A percentile compares a stretch with the other conserved stretches of the same genome.
Evolutionary conservation across 2,329 filamentous ascomycete species (phyloP).

Genomic region (Colletotrichum sp.): DNA sequence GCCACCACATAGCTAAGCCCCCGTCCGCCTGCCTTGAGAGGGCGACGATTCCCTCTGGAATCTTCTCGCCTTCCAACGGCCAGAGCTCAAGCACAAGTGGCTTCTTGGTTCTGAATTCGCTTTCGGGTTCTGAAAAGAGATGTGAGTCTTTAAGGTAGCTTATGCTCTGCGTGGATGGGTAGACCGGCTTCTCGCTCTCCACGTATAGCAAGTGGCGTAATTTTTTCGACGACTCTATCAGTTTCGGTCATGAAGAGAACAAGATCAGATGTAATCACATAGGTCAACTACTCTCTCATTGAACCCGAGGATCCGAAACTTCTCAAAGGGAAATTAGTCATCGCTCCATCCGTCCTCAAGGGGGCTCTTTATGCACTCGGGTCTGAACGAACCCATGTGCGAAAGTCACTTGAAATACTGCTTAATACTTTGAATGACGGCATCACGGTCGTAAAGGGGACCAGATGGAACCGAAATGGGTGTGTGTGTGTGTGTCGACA

Average conservation of each 20-base stretch:
- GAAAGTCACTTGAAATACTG: neutral
- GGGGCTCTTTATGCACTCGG: neutral
- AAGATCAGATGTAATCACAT: neutral
- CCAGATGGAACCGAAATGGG: neutral
- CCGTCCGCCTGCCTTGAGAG: neutral
- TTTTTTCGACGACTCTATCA: rapidly evolving
- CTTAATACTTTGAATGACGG: neutral
- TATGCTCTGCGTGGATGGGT: neutral
- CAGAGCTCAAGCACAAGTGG: neutral
- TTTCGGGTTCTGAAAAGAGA: neutral
- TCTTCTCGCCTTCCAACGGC: neutral
- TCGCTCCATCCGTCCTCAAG: neutral
- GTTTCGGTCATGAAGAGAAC: neutral
- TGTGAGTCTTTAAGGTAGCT: neutral
- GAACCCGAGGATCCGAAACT: neutral
- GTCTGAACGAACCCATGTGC: neutral
- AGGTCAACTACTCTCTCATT: neutral
- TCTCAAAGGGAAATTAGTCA: neutral
- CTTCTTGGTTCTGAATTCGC: neutral
- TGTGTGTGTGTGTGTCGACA: rapidly evolving
- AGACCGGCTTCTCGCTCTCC: neutral
- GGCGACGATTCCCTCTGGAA: neutral
- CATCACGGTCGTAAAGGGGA: neutral
- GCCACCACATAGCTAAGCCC: neutral
- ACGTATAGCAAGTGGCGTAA: neutral